Evolutionary conservation across 768 basidiomycete genomes (phyloP), one percentile per base, ranked within the genome.

Genomic region (Coprinellus aureogranulatus): DNA sequence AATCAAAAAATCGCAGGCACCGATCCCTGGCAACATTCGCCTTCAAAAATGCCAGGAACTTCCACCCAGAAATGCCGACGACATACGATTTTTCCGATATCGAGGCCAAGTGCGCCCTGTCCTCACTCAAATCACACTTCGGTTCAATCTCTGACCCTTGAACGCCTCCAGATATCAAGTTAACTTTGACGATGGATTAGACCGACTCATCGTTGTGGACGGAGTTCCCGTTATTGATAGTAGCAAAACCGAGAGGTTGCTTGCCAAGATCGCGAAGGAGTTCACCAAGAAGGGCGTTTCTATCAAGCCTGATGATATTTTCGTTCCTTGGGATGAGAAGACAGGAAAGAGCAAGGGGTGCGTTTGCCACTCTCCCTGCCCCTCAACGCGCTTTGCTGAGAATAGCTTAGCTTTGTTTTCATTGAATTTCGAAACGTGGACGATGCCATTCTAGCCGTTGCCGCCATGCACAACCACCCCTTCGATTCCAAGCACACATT

Each of bases 261-360:
- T 97, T 20, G 74, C 86, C 34, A 92, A 90, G 69, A 80, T 98
- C 30, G 76, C 84, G 55, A 94, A 94, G 69, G 87, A 92, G 62
- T 96, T 98, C 68, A 78, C 81, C 12, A 86, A 85, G 65, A 92
- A 89, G 68, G 94, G 94, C 27, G 81, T 86, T 9, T 72, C 86
- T 31, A 80, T 97, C 55, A 88, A 87, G 64, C 73, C 85, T 6
- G 89, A 90, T 51, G 85, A 88, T 63, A 87, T 98, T 61, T 85
- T 81, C 61, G 82, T 98, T 72, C 94, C 96, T 27, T 96, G 92
- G 91, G 88, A 95, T 67, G 83, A 90, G 55, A 67, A 79, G 50
- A 81, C 81, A 8, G 90, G 85, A 27, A 92, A 93, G 74, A 93
- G 90, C 79, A 94, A 94, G 77, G 97, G 97, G 95, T 95, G 70